Evolutionary conservation across 495 filamentous ascomycete species (phyloP).

Genomic region (Aspergillus bertholletiae): DNA sequence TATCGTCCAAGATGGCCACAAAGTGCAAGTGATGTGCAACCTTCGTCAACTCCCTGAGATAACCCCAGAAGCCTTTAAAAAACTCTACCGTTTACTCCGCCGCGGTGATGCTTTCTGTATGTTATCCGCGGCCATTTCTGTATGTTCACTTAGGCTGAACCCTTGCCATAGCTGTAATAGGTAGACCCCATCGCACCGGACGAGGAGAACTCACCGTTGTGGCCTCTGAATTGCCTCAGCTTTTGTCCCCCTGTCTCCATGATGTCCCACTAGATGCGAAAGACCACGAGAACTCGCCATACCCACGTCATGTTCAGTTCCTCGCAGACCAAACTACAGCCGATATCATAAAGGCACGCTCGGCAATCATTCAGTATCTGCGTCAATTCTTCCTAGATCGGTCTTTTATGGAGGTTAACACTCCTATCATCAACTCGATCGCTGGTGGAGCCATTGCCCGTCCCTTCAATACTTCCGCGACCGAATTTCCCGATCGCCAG

Average conservation of each 20-base stretch:
- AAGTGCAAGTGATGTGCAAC: constrained; percentile 72
- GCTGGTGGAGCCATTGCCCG: constrained; percentile 82
- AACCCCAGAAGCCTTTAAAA: constrained; percentile 50
- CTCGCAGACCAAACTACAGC: constrained; percentile 62
- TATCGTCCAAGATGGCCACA: constrained; percentile 64
- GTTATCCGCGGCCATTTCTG: constrained; percentile 20
- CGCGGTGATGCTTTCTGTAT: constrained; percentile 78
- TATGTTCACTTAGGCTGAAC: constrained; percentile 13
- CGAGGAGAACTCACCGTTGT: constrained; percentile 76
- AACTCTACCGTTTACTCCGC: constrained; percentile 53
- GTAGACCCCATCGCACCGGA: constrained; percentile 65
- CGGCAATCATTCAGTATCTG: constrained; percentile 68
- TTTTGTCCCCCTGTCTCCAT: constrained; percentile 75
- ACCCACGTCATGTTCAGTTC: constrained; percentile 74
- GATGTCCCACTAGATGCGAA: constrained; percentile 63
- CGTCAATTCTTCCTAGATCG: constrained; percentile 67
- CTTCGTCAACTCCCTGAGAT: constrained; percentile 50
- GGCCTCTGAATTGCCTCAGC: constrained; percentile 59
- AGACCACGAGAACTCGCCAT: constrained; percentile 63
- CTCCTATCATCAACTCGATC: constrained; percentile 73
- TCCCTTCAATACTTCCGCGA: constrained; percentile 74
- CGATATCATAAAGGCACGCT: constrained; percentile 71
- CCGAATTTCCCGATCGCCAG: constrained; percentile 63
- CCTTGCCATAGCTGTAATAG: constrained; percentile 54
- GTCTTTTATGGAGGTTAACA: constrained; percentile 81